Evolutionary conservation across 129 eudicot genomes (phyloP).

Genomic region (Flaveria trinervia): DNA sequence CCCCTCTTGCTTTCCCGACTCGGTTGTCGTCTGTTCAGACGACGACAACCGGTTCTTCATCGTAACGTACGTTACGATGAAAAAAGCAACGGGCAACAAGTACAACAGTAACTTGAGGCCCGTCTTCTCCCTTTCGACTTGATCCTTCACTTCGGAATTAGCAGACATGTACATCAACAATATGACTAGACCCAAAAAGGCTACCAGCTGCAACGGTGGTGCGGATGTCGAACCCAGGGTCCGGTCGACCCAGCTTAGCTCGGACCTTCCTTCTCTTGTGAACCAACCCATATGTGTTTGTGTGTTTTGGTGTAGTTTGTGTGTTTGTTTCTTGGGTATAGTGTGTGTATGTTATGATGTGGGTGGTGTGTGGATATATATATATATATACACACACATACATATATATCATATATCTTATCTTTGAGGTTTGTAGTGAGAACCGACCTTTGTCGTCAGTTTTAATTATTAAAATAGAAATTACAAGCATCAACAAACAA

Average conservation of each 20-base stretch:
- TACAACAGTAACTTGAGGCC: conserved; percentile 43
- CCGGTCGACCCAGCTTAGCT: conserved; percentile 52
- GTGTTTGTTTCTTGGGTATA: neutral
- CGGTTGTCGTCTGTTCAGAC: conserved; percentile 27
- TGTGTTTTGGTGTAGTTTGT: neutral
- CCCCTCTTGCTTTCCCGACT: conserved; percentile 40
- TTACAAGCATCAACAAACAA: no score
- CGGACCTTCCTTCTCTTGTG: conserved; percentile 36
- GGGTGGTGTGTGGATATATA: conserved; percentile 10
- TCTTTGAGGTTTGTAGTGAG: conserved; percentile 2
- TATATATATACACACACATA: neutral
- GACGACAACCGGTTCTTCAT: conserved; percentile 33
- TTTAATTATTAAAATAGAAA: neutral
- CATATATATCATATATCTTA: neutral
- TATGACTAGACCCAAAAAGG: conserved; percentile 47
- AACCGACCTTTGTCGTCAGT: conserved; percentile 18
- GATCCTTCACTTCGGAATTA: conserved; percentile 40
- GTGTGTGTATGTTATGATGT: neutral
- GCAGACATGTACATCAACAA: conserved; percentile 43
- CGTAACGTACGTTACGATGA: conserved; percentile 30
- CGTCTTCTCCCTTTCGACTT: conserved; percentile 36
- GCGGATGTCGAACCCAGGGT: conserved; percentile 48
- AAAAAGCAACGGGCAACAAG: conserved; percentile 45
- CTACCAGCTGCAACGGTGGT: conserved; percentile 58
- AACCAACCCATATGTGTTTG: conserved; percentile 36